phyloP scores from a whole-genome alignment of 352 stramenopile species.

The Globisporangium abappressorium region DNA sequence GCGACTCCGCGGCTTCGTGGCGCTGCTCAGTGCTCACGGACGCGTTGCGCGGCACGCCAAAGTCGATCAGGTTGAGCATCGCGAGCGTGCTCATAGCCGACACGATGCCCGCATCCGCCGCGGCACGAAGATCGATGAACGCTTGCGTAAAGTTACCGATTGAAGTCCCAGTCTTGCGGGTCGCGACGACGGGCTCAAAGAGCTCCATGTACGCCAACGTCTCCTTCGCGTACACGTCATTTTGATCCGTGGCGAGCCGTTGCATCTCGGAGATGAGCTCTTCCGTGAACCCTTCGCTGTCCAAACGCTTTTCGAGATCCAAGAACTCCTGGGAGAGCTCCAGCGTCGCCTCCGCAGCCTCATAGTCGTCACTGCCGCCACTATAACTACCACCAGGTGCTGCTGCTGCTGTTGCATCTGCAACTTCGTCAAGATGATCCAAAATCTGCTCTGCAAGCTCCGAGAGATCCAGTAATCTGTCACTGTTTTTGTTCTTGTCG shows the following conservation, averaged over 20 bases:
- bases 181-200: slow-evolving; percentile 37
- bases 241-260: slow-evolving; percentile 22
- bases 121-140: slow-evolving; percentile 39
- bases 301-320: slow-evolving; percentile 47
- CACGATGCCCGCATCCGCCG: slow-evolving; percentile 39
- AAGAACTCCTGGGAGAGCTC: slow-evolving; percentile 50
- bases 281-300: slow-evolving; percentile 36
- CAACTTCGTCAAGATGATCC: slow-evolving; percentile 7
- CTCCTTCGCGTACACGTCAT: slow-evolving; percentile 52
- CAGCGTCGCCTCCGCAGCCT: background rate
- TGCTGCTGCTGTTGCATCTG: background rate
- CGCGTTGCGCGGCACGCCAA: slow-evolving; percentile 25
- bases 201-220: slow-evolving; percentile 59
- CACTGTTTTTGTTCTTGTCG: slow-evolving; percentile 14
- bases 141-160: slow-evolving; percentile 40
- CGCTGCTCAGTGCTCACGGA: slow-evolving; percentile 24
- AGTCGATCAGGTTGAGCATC: slow-evolving; percentile 58
- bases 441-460: slow-evolving; percentile 24
- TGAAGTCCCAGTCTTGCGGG: background rate
- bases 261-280: slow-evolving; percentile 37
- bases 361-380: background rate
- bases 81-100: slow-evolving; percentile 40
- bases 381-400: background rate
- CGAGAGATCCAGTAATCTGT: slow-evolving; percentile 10
- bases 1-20: slow-evolving; percentile 29